phyloP scores from a whole-genome alignment of 345 rosid genomes.

The Pistacia atlantica region DNA sequence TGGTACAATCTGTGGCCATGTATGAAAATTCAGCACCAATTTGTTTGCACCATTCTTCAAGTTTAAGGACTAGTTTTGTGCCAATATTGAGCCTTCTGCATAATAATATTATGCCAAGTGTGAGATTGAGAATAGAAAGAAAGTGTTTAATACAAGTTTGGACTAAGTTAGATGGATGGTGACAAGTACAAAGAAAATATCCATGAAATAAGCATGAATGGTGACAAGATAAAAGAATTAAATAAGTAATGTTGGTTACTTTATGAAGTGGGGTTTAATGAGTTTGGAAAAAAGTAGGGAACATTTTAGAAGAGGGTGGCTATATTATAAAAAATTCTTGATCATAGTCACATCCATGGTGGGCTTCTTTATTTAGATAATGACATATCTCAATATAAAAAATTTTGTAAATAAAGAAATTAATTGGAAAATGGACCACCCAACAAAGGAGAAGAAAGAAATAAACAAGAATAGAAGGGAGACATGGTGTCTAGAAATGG shows the following conservation, averaged over 20 bases:
- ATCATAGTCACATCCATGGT: slow-evolving; percentile 11
- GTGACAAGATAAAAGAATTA: slow-evolving; percentile 8
- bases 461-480: slow-evolving; percentile 10
- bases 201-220: neutral
- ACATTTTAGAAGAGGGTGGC: slow-evolving; percentile 12
- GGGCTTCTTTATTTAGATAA: neutral
- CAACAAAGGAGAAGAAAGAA: neutral
- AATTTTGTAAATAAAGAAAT: too few relatives aligned
- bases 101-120: neutral
- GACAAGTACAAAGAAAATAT: neutral
- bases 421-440: too few relatives aligned
- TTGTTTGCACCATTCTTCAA: slow-evolving; percentile 70
- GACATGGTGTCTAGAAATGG: neutral
- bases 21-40: slow-evolving; percentile 64
- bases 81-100: slow-evolving; percentile 75
- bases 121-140: neutral
- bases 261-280: neutral
- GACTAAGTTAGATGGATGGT: neutral
- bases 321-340: neutral
- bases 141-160: neutral
- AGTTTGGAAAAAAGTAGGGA: neutral
- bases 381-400: neutral
- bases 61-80: slow-evolving; percentile 46
- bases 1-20: slow-evolving; percentile 74
- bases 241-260: neutral